phyloP scores from a whole-genome alignment of 2,329 filamentous ascomycete genomes.

The Leptographium lundbergii region DNA sequence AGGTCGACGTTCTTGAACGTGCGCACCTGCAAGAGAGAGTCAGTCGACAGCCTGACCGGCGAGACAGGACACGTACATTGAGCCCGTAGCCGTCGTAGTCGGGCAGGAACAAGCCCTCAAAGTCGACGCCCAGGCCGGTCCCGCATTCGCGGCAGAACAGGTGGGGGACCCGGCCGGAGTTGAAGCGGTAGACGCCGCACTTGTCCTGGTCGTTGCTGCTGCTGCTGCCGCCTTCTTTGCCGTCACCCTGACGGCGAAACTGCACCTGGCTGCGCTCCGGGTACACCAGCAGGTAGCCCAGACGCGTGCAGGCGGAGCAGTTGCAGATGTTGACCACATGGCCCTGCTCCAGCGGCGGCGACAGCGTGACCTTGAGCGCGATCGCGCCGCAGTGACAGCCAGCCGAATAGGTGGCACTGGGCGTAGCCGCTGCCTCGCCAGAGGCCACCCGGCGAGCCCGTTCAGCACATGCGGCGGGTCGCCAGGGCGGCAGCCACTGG shows the following conservation, averaged over 20 bases:
- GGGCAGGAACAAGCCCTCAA: constrained; percentile 17
- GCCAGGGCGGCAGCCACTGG: too few species aligned
- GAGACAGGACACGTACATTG: constrained; percentile 27
- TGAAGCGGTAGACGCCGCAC: constrained; percentile 29
- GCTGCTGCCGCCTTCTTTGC: constrained; percentile 15
- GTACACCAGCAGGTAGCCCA: constrained; percentile 38
- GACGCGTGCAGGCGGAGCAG: constrained; percentile 39
- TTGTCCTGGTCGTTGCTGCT: constrained; percentile 22
- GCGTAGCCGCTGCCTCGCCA: too few species aligned
- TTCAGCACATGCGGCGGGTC: too few species aligned
- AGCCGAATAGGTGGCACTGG: constrained; percentile 27
- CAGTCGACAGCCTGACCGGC: background rate
- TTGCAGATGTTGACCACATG: constrained; percentile 35
- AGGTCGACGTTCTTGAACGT: constrained; percentile 29
- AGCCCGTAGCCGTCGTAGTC: constrained; percentile 25
- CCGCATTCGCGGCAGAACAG: constrained; percentile 36
- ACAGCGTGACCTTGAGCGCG: constrained; percentile 32
- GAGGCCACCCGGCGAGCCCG: too few species aligned
- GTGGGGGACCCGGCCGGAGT: constrained; percentile 33
- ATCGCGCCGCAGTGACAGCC: constrained; percentile 42
- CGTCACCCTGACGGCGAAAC: constrained; percentile 15
- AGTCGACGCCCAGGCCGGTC: constrained; percentile 33
- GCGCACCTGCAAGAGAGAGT: constrained; percentile 9
- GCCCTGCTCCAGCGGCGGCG: constrained; percentile 30
- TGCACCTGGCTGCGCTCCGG: constrained; percentile 24